A percentile compares a stretch with the other conserved stretches of the same genome.
phyloP scores from a whole-genome alignment of 1,139 yeast genomes.

The Kodamaea fungicola region DNA sequence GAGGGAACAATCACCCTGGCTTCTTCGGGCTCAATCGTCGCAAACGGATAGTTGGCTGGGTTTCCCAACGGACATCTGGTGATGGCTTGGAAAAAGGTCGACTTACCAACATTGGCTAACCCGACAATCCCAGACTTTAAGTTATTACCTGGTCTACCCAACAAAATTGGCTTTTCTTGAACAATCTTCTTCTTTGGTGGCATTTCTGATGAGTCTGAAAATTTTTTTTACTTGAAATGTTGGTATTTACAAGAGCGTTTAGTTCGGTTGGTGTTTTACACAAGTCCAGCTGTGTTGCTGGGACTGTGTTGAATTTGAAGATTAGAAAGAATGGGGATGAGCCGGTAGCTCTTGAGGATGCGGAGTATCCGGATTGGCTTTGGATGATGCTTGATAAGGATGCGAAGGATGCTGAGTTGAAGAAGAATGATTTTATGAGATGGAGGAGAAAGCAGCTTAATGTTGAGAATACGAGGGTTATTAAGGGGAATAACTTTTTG shows the following conservation, averaged over 20 bases:
- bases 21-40: slow-evolving; percentile 98
- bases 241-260: slow-evolving; percentile 9
- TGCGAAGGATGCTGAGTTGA: slow-evolving; percentile 49
- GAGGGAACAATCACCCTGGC: slow-evolving; percentile 97
- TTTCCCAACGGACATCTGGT: slow-evolving; percentile 92
- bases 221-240: slow-evolving; percentile 1
- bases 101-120: slow-evolving; percentile 94
- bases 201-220: slow-evolving; percentile 40
- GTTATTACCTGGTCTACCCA: slow-evolving; percentile 98
- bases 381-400: slow-evolving; percentile 81
- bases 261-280: slow-evolving; percentile 6
- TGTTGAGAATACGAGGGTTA: slow-evolving; percentile 60
- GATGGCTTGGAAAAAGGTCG: slow-evolving; percentile 84
- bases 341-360: slow-evolving; percentile 85
- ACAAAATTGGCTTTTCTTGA: slow-evolving; percentile 82
- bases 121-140: slow-evolving; percentile 97
- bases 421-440: slow-evolving; percentile 57
- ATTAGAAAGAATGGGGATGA: slow-evolving; percentile 78
- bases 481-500: slow-evolving; percentile 78
- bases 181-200: slow-evolving; percentile 89
- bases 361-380: slow-evolving; percentile 91
- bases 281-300: slow-evolving; percentile 58
- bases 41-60: slow-evolving; percentile 98
- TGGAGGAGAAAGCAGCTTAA: slow-evolving; percentile 69
- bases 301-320: slow-evolving; percentile 76